These are phyloP conservation scores for Nepenthes alata DNA, from an alignment of 179 eudicot species.

Conservation along the genomic window DNA sequence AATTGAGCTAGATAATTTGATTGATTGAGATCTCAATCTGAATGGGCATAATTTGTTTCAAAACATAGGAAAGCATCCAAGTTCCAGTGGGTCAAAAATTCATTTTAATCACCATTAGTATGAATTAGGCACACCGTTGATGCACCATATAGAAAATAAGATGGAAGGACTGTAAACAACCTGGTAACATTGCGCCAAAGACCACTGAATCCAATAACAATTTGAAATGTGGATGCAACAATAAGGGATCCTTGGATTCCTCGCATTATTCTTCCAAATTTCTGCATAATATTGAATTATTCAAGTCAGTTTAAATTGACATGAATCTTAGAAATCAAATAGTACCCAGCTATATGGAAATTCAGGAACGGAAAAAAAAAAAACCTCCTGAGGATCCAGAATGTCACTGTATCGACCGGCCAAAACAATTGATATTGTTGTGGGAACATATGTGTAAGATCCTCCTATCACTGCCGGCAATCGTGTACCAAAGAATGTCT, in stretches of 20 bases:
- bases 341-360: neutral
- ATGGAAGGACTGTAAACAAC: conserved; percentile 14
- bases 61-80: too few species aligned
- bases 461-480: conserved; percentile 92
- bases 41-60: too few species aligned
- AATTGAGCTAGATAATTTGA: too few species aligned
- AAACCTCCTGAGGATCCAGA: conserved; percentile 64
- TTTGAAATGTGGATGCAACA: conserved; percentile 79
- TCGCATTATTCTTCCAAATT: conserved; percentile 58
- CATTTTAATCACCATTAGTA: too few species aligned
- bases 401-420: conserved; percentile 60
- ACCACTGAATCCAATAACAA: conserved; percentile 88
- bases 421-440: conserved; percentile 71
- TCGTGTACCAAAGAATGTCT: conserved; percentile 80
- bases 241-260: conserved; percentile 89
- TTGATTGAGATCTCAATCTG: too few species aligned
- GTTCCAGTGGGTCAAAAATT: too few species aligned
- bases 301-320: neutral
- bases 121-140: neutral
- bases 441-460: conserved; percentile 70
- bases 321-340: neutral
- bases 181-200: conserved; percentile 82
- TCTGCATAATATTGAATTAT: conserved; percentile 28
- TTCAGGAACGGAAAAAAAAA: neutral
- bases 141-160: neutral